Evolutionary conservation across 1,284 basidiomycete species (phyloP), one percentile per base, ranked within the genome.

Genomic region (Rhodotorula sp.): DNA sequence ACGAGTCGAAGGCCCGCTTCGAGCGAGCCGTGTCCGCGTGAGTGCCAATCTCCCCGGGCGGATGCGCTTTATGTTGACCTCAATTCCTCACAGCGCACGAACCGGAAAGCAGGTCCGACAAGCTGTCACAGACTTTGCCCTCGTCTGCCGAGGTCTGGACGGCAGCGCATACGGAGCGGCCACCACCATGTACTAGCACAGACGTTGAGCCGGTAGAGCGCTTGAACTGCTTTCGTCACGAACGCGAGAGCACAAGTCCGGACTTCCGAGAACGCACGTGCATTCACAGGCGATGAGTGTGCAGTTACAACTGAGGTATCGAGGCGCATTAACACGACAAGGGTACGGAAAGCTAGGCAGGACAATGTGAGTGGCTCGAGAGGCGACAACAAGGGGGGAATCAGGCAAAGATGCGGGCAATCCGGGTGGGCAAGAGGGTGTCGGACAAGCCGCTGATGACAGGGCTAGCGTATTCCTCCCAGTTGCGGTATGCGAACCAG

Each of bases 121-220:
- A 48, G 76, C 73, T 16, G 77, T 78, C 8, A 65, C 64, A 16
- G 77, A 73, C 58, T 79, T 79, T 67, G 78, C 78, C 31, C 63
- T 79, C 6, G 62, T 78, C 3, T 77, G 77, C 23, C 65, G 78
- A 21, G 78, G 78, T 16, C 62, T 78, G 5, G 78, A 78, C 16
- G 77, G 78, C 5, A 78, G 67, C 4, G 74, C 71, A 1, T 78
- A 78, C 49, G 76, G 74, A 0, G 69, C 69, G 8, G 70, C 69
- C 18, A 69, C 74, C 48, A 26, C 49, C 3, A 26, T 21, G 20
- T 46, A n/a, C 18, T 43, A 39, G 39, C 39, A 39, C 39, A 39
- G 5, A 29, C 29, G 16, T 3, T 12, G 54, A 20, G 54, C 54
- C 12, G 8, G n/a, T 56, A 56, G 54, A 29, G 15, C 54, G 39